Percentiles rank a stretch among this genome's conserved stretches.
phyloP scores from a whole-genome alignment of 2,329 filamentous ascomycete genomes.

The Trichoderma cornu-damae region DNA sequence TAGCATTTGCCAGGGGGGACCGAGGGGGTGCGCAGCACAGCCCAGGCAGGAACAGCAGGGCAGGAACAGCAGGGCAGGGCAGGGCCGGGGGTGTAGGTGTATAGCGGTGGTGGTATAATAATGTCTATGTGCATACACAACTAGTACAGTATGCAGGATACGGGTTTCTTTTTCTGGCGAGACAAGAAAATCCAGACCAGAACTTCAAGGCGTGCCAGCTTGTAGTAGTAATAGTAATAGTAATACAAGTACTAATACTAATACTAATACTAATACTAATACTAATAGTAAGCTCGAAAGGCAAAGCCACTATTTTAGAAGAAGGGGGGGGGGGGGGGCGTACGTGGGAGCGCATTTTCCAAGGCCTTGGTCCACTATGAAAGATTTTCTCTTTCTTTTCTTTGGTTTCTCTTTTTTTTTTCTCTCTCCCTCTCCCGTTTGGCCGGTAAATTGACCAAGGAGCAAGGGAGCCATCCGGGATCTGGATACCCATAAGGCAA shows the following conservation, averaged over 20 bases:
- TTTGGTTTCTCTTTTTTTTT: not conserved
- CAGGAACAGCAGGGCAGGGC: not conserved
- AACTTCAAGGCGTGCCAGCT: conserved; percentile 14
- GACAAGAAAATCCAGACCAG: not conserved
- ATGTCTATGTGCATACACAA: not conserved
- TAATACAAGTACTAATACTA: too few species aligned
- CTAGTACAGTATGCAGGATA: not conserved
- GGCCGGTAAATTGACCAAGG: not conserved
- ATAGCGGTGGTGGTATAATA: too few species aligned
- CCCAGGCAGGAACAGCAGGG: not conserved
- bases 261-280: too few species aligned
- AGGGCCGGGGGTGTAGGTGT: not conserved
- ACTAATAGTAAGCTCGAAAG: conserved; percentile 11
- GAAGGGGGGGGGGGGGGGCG: conserved; percentile 5
- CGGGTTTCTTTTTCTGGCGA: not conserved
- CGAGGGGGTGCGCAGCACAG: conserved; percentile 6
- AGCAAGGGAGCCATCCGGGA: conserved; percentile 8
- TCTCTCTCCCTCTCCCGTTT: not conserved
- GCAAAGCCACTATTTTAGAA: conserved; percentile 4
- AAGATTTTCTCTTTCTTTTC: not conserved
- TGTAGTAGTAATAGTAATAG: too few species aligned
- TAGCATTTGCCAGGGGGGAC: conserved; percentile 2
- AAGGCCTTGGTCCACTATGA: not conserved
- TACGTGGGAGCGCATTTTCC: conserved; percentile 11
- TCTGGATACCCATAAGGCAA: conserved; percentile 1